phyloP scores from a whole-genome alignment of 495 filamentous ascomycete genomes.

The Lasiosphaeriaceae sp. region DNA sequence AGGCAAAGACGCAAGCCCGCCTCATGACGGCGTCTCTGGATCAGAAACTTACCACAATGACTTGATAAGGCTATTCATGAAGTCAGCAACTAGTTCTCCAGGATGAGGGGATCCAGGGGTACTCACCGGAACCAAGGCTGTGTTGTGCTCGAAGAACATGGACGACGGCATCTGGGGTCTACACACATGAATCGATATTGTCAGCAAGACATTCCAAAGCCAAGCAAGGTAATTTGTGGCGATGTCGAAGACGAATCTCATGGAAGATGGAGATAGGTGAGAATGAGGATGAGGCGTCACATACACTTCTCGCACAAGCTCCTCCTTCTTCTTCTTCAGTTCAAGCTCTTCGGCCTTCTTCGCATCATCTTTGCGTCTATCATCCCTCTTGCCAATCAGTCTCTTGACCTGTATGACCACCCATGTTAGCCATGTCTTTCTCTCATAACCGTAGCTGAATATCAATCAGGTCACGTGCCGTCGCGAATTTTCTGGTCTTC shows the following conservation, averaged over 20 bases:
- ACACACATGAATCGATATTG: slow-evolving; percentile 14
- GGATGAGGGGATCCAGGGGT: neutral
- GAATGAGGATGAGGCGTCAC: slow-evolving; percentile 2
- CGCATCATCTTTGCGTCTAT: slow-evolving; percentile 55
- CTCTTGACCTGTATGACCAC: slow-evolving; percentile 53
- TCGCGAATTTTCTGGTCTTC: slow-evolving; percentile 27
- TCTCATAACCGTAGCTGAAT: neutral
- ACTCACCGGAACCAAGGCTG: slow-evolving; percentile 66
- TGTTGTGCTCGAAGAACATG: slow-evolving; percentile 95
- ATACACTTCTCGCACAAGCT: slow-evolving; percentile 65
- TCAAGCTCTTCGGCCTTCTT: slow-evolving; percentile 50
- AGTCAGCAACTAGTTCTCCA: slow-evolving; percentile 6
- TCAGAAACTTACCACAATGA: slow-evolving; percentile 22
- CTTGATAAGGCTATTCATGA: slow-evolving; percentile 24
- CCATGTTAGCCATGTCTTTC: slow-evolving; percentile 13
- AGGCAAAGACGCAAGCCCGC: neutral
- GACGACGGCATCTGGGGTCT: slow-evolving; percentile 73
- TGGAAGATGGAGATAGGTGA: too few species aligned
- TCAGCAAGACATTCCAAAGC: neutral
- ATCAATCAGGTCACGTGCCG: slow-evolving; percentile 20
- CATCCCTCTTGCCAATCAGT: slow-evolving; percentile 58
- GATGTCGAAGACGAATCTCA: too few species aligned
- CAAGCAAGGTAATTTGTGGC: neutral
- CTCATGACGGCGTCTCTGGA: too few species aligned
- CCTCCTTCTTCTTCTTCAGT: slow-evolving; percentile 54